These are phyloP conservation scores for Hypoxylon sp. DNA, from an alignment of 2,329 filamentous ascomycete species.

Conservation along the genomic window DNA sequence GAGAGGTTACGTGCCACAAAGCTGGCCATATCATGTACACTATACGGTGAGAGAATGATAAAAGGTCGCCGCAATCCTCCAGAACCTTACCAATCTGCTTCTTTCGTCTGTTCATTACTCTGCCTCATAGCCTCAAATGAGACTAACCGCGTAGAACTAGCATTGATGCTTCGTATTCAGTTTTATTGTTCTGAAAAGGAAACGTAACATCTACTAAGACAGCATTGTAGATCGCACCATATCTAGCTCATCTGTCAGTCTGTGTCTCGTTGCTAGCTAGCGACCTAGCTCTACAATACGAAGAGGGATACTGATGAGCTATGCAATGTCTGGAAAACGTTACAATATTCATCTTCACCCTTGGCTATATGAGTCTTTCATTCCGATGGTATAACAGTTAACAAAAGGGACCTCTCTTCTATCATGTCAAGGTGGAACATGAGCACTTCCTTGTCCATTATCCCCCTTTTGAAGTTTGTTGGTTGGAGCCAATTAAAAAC, in stretches of 20 bases:
- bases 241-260: not conserved
- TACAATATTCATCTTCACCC: conserved; percentile 12
- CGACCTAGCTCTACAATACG: conserved; percentile 1
- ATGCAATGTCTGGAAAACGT: conserved; percentile 33
- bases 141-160: not conserved
- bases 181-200: not conserved
- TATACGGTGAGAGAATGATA: conserved; percentile 5
- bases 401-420: conserved; percentile 13
- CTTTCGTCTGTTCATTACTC: not conserved
- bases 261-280: conserved; percentile 9
- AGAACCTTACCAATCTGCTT: not conserved
- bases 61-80: conserved; percentile 3
- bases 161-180: not conserved
- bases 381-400: conserved; percentile 15
- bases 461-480: conserved; percentile 13
- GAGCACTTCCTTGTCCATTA: not conserved
- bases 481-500: conserved; percentile 8
- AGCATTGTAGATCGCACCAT: conserved; percentile 19
- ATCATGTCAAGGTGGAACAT: conserved; percentile 9
- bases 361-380: conserved; percentile 16
- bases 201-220: conserved; percentile 12
- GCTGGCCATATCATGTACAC: conserved; percentile 9
- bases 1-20: conserved; percentile 24
- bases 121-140: not conserved
- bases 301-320: conserved; percentile 31